Base-by-base conservation (phyloP, 805 yeast species). In the Wickerhamomyces canadensis region DNA sequence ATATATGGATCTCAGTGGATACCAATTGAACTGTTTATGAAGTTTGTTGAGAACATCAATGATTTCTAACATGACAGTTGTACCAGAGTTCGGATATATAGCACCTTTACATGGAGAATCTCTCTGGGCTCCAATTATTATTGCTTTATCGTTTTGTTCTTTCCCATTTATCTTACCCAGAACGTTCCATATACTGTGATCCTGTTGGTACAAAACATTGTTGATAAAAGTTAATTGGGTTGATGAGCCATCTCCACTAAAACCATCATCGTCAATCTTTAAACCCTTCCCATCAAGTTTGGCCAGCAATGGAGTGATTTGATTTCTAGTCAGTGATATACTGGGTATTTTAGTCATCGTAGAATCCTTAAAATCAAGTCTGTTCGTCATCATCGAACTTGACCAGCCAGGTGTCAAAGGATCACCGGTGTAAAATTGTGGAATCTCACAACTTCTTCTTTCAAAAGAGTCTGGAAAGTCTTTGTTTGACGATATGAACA, bases 21-120 rank as follows among this genome's bases (percentile, higher is more conserved):
- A 65, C 97, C 97, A 89, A 42, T 79, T 76, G 48, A 70, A 72
- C 26, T 78, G 67, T 36, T 76, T 67, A 41, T 74, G 78, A 57
- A 88, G 63, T 19, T 75, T 67, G 16, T 85, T 76, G 37, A 88
- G 75, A 0, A 84, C 57, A 39, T 82, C 75, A 9, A 84, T 76
- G 40, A 89, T 60, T 44, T 89, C 91, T 17, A 89, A 58, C 37
- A 89, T 52, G 1, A 82, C 64, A 0, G 81, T 77, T 2, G 93
- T 79, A 1, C 95, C 94, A 4, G 94, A 78, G 45, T 76, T 74
- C 8, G 88, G 78, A 24, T 75, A 68, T 4, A 74, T 61, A 0
- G 94, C 79, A n/a, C 96, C 97, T 47, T 64, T 72, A 43, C 87
- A 76, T 18, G 78, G 64, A 0, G 95, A 67, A 54, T 88, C 96